Evolutionary conservation across 306 rosid genomes (phyloP), one percentile per base, ranked within the genome.

Genomic region (Acacia acuminata): DNA sequence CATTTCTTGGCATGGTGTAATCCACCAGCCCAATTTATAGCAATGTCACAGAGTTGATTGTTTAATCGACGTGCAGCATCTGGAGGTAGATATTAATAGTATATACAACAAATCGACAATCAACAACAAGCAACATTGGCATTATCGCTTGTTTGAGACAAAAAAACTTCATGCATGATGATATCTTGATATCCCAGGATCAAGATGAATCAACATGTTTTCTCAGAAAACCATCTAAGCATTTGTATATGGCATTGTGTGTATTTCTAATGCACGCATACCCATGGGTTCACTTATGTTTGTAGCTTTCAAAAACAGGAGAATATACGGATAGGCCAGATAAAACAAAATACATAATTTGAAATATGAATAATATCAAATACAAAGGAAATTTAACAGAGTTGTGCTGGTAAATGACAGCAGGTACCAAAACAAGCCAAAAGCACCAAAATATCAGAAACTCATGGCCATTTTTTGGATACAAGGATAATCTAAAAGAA

Each of bases 11-110:
- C 99, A 89, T 96, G 99, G 83, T 96, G 99, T 42, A 96, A 84
- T 40, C 99, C 99, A 64, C 99, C 99, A 15, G 99, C 99, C 98
- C 99, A 96, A 81, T 96, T 96, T 85, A 96, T 96, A 81, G 98
- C 99, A 86, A 96, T 92, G 84, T 96, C 98, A 74, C 98, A 94
- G 38, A 94, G 88, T 79, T 94, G 88, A 88, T 92, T 92, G 92
- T 94, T 96, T 84, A 96, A 85, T 75, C 99, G 89, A 71, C 97
- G 91, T 16, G 99, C 99, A 77, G 98, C 99, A 90, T 96, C 98
- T 96, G 94, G 76, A 56, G 67, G 76, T 70, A 82, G 27, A 27
- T 27, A 27, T 27, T 27, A 27, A 27, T 27, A 27, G 27, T 27
- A 27, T 27, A 27, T 27, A 27, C 27, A 27, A 27, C 27, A 27